A percentile compares a stretch with the other conserved stretches of the same genome.
Conservation (phyloP, 1,284 basidiomycete species). For the Phellopilus nigrolimitatus region DNA sequence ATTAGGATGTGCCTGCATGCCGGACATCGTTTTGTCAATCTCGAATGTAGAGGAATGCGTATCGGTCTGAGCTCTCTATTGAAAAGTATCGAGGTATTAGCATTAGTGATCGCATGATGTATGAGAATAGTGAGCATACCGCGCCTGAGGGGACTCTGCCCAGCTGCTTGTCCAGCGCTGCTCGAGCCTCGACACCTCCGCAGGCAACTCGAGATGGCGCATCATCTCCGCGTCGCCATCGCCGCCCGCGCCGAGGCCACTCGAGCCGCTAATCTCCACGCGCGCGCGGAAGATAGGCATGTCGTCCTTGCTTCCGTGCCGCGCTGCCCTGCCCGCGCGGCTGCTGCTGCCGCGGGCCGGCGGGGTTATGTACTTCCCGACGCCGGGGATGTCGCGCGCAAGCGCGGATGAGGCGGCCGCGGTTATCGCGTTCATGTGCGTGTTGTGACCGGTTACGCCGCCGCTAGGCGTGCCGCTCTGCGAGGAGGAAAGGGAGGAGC, state of each 20-base stretch:
- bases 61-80: slow-evolving; percentile 76
- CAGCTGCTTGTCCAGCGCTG: slow-evolving; percentile 82
- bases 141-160: slow-evolving; percentile 59
- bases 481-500: slow-evolving; percentile 64
- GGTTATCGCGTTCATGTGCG: slow-evolving; percentile 74
- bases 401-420: slow-evolving; percentile 81
- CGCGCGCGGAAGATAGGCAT: slow-evolving; percentile 69
- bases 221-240: slow-evolving; percentile 69
- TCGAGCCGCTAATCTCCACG: slow-evolving; percentile 54
- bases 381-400: slow-evolving; percentile 74
- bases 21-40: slow-evolving; percentile 93
- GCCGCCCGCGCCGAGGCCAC: slow-evolving; percentile 48
- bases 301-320: slow-evolving; percentile 64
- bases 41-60: slow-evolving; percentile 87
- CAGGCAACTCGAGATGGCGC: slow-evolving; percentile 52
- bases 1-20: slow-evolving; percentile 94
- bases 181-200: slow-evolving; percentile 67
- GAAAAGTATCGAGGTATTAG: slow-evolving; percentile 12
- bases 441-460: slow-evolving; percentile 56
- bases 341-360: slow-evolving; percentile 48
- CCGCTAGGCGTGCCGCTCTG: slow-evolving; percentile 30
- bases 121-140: slow-evolving; percentile 41
- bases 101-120: not conserved
- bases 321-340: slow-evolving; percentile 50
- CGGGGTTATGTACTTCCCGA: slow-evolving; percentile 65